Percentiles rank a stretch among this genome's conserved stretches.
These are phyloP conservation scores for Podospora bellae-mahoneyi DNA, from an alignment of 495 filamentous ascomycete species.

Conservation along the genomic window DNA sequence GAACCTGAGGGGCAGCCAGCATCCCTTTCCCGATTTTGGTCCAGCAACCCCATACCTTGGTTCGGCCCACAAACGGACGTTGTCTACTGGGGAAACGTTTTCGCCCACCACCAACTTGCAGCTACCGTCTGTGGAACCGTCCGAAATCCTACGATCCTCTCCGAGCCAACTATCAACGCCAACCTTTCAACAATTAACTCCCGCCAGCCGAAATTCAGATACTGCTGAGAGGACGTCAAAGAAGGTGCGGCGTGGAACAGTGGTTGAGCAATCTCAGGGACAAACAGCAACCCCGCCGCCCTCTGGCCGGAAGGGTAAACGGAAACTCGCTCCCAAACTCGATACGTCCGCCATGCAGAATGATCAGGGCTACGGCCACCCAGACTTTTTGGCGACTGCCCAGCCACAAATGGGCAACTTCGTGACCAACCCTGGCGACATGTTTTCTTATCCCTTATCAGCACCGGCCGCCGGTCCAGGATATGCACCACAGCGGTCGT, in stretches of 20 bases:
- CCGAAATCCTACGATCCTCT: slow-evolving; percentile 55
- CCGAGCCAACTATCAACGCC: slow-evolving; percentile 45
- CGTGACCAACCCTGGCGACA: slow-evolving; percentile 37
- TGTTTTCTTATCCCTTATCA: slow-evolving; percentile 66
- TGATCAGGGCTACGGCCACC: slow-evolving; percentile 46
- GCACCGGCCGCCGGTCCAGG: slow-evolving; percentile 67
- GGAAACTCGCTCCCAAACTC: slow-evolving; percentile 51
- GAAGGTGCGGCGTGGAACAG: slow-evolving; percentile 40
- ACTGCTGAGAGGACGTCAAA: slow-evolving; percentile 34
- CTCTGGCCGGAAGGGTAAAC: slow-evolving; percentile 47
- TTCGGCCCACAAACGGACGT: slow-evolving; percentile 38
- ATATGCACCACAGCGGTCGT: slow-evolving; percentile 63
- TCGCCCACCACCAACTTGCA: slow-evolving; percentile 51
- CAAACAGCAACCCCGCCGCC: slow-evolving; percentile 54
- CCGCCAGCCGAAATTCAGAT: slow-evolving; percentile 21
- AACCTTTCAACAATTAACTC: slow-evolving; percentile 21
- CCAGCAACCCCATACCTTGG: slow-evolving; percentile 32
- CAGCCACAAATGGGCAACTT: slow-evolving; percentile 42
- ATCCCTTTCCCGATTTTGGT: slow-evolving; percentile 41
- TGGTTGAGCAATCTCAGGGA: slow-evolving; percentile 33
- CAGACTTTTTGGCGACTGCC: slow-evolving; percentile 41
- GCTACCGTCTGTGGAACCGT: slow-evolving; percentile 56
- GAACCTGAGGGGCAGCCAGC: slow-evolving; percentile 43
- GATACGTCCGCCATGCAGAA: slow-evolving; percentile 51
- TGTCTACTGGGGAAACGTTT: slow-evolving; percentile 44